Conservation (phyloP, 768 basidiomycete genomes). For the Dioszegia hungarica region DNA sequence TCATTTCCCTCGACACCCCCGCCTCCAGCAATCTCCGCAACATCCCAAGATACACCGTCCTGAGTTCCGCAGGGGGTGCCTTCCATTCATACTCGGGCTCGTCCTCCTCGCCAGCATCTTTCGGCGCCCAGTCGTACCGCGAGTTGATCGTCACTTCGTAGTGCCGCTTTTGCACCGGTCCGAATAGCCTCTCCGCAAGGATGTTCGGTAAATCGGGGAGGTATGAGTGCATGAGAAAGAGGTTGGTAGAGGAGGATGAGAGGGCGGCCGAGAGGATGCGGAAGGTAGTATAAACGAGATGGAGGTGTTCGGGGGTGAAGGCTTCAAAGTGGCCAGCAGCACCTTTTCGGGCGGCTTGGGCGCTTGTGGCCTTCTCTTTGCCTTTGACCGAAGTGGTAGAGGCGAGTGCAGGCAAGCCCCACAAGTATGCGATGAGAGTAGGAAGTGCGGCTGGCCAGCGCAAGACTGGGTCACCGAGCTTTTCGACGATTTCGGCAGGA, state of each 20-base stretch:
- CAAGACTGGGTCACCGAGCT: constrained; percentile 12
- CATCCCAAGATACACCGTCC: constrained; percentile 28
- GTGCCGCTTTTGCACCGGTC: constrained; percentile 12
- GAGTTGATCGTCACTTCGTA: constrained; percentile 37
- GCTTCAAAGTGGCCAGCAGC: constrained; percentile 9
- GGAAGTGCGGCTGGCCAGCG: constrained; percentile 13
- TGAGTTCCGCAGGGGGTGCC: constrained; percentile 13
- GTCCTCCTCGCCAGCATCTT: constrained; percentile 5
- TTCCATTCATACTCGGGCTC: constrained; percentile 12
- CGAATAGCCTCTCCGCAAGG: constrained; percentile 20
- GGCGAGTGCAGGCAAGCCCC: constrained; percentile 4
- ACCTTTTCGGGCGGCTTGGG: not conserved
- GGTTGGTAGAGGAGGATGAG: constrained; percentile 24
- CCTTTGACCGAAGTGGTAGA: constrained; percentile 11
- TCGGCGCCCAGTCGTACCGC: constrained; percentile 21
- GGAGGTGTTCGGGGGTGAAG: not conserved
- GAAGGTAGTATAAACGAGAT: constrained; percentile 16
- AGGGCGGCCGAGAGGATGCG: constrained; percentile 16
- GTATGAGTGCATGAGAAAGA: constrained; percentile 15
- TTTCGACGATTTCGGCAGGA: constrained; percentile 2
- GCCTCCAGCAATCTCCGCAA: constrained; percentile 35
- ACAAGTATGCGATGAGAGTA: constrained; percentile 26
- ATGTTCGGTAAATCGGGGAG: constrained; percentile 26
- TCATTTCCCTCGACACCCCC: constrained; percentile 30
- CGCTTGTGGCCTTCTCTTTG: constrained; percentile 17